Percentiles rank a stretch among this genome's conserved stretches.
phyloP scores from a whole-genome alignment of 2,329 filamentous ascomycete species.

The Ceratocystis colombiana region DNA sequence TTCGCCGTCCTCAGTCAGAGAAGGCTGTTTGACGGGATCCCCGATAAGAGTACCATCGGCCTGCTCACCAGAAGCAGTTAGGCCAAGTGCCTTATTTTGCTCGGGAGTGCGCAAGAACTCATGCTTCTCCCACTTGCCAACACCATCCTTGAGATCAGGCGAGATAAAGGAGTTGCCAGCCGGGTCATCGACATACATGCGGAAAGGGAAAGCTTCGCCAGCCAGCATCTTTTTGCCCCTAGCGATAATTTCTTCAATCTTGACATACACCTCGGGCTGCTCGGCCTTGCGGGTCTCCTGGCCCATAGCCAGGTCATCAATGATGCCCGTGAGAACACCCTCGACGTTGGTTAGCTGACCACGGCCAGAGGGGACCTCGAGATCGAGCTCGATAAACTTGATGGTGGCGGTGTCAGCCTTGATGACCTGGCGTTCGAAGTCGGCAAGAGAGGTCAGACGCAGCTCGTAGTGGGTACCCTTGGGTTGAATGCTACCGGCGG shows the following conservation, averaged over 20 bases:
- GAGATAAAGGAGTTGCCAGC: constrained; percentile 96
- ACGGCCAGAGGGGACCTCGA: constrained; percentile 84
- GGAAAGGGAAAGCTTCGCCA: constrained; percentile 75
- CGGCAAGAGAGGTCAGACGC: constrained; percentile 58
- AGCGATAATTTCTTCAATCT: constrained; percentile 65
- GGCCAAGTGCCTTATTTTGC: constrained; percentile 77
- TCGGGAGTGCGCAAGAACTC: constrained; percentile 74
- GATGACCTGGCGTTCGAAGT: constrained; percentile 79
- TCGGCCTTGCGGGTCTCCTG: constrained; percentile 74
- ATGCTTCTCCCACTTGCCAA: constrained; percentile 79
- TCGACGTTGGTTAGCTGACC: constrained; percentile 92
- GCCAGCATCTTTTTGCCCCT: constrained; percentile 67
- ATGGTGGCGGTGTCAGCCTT: constrained; percentile 82
- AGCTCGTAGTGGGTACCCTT: constrained; percentile 78
- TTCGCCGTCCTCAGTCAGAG: constrained; percentile 52
- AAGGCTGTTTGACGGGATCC: constrained; percentile 27
- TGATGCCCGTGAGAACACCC: constrained; percentile 66
- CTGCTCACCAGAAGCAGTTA: constrained; percentile 47
- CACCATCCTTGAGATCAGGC: constrained; percentile 65
- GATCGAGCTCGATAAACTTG: constrained; percentile 79
- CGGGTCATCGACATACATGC: constrained; percentile 76
- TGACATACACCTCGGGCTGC: constrained; percentile 65
- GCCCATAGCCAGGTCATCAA: constrained; percentile 69
- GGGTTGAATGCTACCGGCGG: constrained; percentile 83
- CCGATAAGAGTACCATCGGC: constrained; percentile 33